Base-by-base conservation (phyloP, 2,329 filamentous ascomycete genomes). In the Byssothecium circinans region DNA sequence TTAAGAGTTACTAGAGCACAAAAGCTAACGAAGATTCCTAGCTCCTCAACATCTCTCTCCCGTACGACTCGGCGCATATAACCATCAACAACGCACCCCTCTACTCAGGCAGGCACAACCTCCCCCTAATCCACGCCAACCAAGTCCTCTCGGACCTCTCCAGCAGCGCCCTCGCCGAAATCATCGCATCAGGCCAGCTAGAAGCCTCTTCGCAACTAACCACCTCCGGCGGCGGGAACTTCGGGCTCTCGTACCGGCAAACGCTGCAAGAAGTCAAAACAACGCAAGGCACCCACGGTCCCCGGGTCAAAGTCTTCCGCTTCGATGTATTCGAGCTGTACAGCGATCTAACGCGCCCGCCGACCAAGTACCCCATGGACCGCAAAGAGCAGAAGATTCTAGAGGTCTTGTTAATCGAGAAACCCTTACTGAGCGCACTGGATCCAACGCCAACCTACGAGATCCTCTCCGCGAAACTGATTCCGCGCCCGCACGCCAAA, bases 1-100 rank as follows among this genome's bases (percentile, higher is more conserved):
- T n/a, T n/a, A n/a, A n/a, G n/a, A n/a, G n/a, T n/a, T n/a, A n/a
- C n/a, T n/a, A n/a, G n/a, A n/a, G n/a, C n/a, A n/a, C n/a, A n/a
- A n/a, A 18, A 40, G 4, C 39, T 47, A 30, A 46, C 29, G 4
- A 19, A 17, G 7, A 10, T 11, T 3, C 19, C 1, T 34, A 65
- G 61, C 59, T 69, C 4, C 41, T 69, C 1, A 68, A 69, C 42
- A 58, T 69, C 38, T 59, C 51, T 34, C 60, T 69, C 3, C 60
- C 67, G 17, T 65, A 58, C 48, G 54, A 55, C 47, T 58, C 56
- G 17, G 43, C 59, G 3, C 48, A 56, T 17, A 47, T 69, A 8
- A 50, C 45, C 12, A 54, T 69, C 43, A 69, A 69, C 54, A 57
- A 54, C 33, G 56, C 50, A 4, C 37, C 48, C 14, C 54, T 69